phyloP scores from a whole-genome alignment of 192 early-diverging fungal genomes.

The Funneliformis mosseae region DNA sequence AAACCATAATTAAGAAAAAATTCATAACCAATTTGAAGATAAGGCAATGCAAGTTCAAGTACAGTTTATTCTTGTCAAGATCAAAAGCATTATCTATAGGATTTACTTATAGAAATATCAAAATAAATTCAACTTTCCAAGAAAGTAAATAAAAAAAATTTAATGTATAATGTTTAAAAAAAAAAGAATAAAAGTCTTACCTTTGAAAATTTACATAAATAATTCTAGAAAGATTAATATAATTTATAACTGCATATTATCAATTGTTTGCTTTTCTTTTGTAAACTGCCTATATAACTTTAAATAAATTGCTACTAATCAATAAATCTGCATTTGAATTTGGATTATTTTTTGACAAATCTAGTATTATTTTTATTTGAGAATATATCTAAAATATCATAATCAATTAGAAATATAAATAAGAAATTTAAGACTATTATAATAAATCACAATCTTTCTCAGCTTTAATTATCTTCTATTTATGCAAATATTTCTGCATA shows the following conservation, averaged over 20 bases:
- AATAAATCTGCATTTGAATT: slow-evolving; percentile 40
- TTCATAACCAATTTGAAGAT: no score
- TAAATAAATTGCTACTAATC: slow-evolving; percentile 58
- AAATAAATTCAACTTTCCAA: slow-evolving; percentile 20
- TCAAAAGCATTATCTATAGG: no score
- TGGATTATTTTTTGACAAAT: neutral
- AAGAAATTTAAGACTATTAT: slow-evolving; percentile 22
- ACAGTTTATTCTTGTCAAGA: no score
- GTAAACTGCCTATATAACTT: slow-evolving; percentile 68
- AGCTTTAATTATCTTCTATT: slow-evolving; percentile 52
- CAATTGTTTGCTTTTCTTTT: slow-evolving; percentile 55
- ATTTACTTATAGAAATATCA: no score
- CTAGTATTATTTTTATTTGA: slow-evolving; percentile 38
- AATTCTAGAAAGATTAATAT: slow-evolving; percentile 56
- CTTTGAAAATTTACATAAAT: slow-evolving; percentile 52
- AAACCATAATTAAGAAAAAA: no score
- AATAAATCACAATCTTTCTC: slow-evolving; percentile 48
- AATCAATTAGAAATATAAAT: neutral
- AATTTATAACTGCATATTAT: slow-evolving; percentile 67
- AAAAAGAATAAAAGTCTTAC: neutral
- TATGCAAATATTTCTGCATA: slow-evolving; percentile 51
- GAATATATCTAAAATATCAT: slow-evolving; percentile 40
- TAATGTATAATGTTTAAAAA: neutral
- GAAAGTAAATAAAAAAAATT: neutral
- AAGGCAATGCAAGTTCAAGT: no score